Percentiles rank a stretch among this genome's conserved stretches.
phyloP scores from a whole-genome alignment of 2,329 filamentous ascomycete genomes.

The Lachnellula subtilissima region DNA sequence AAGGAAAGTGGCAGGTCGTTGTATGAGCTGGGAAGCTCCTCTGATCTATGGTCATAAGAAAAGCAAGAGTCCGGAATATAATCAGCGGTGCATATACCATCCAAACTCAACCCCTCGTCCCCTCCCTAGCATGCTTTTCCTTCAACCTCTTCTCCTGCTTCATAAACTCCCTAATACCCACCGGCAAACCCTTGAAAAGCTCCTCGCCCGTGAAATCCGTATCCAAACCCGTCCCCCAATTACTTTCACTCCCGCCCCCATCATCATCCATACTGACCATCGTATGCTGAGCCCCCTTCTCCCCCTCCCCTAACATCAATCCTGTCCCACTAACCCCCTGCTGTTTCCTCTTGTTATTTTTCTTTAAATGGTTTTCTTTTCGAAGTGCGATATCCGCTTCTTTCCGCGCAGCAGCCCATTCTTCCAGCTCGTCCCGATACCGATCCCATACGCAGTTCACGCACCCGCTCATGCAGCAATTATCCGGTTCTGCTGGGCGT shows the following conservation, averaged over 20 bases:
- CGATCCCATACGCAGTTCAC: conserved; percentile 96
- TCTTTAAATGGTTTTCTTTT: conserved; percentile 30
- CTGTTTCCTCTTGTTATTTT: conserved; percentile 24
- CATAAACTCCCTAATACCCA: conserved; percentile 97
- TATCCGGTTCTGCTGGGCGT: conserved; percentile 83
- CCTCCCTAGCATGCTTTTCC: conserved; percentile 60
- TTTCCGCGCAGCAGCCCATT: conserved; percentile 65
- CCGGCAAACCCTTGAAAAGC: conserved; percentile 74
- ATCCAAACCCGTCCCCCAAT: conserved; percentile 49
- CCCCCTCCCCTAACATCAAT: conserved; percentile 25
- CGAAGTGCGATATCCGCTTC: conserved; percentile 56
- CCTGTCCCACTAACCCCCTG: conserved; percentile 29
- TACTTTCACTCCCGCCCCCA: conserved; percentile 67
- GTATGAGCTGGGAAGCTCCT: background rate
- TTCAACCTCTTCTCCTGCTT: conserved; percentile 88
- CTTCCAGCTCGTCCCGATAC: conserved; percentile 87
- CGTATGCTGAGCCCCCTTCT: conserved; percentile 35
- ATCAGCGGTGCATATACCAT: background rate
- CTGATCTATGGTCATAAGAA: background rate
- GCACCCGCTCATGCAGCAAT: conserved; percentile 98
- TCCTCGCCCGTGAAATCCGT: conserved; percentile 57
- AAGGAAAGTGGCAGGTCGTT: background rate
- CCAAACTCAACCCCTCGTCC: conserved; percentile 19
- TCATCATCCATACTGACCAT: conserved; percentile 71
- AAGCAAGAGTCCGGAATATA: background rate